Evolutionary conservation across 192 early-diverging fungal species (phyloP).

Genomic region (Rhizophagus clarus): DNA sequence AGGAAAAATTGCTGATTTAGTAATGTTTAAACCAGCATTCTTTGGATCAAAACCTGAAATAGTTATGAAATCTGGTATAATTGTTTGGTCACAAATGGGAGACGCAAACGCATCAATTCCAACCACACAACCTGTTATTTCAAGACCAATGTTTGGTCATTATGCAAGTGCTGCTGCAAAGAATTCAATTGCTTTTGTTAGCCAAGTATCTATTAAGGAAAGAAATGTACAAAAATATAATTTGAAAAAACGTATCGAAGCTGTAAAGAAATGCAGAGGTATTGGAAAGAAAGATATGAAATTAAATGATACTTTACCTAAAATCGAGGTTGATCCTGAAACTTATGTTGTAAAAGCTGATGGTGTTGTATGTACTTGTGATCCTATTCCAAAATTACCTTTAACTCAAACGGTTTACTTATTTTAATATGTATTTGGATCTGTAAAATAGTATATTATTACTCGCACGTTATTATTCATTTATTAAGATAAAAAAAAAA

Average conservation of each 20-base stretch:
- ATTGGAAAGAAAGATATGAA: constrained; percentile 89
- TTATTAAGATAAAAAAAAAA: too few species aligned
- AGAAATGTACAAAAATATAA: constrained; percentile 59
- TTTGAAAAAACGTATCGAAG: constrained; percentile 65
- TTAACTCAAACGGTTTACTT: constrained; percentile 70
- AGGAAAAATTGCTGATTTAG: constrained; percentile 93
- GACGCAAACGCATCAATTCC: constrained; percentile 96
- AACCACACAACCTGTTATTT: constrained; percentile 86
- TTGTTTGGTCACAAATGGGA: constrained; percentile 85
- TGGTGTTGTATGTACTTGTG: constrained; percentile 60
- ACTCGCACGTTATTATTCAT: too few species aligned
- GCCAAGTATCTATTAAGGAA: constrained; percentile 66
- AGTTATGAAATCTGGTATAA: constrained; percentile 88
- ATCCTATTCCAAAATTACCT: constrained; percentile 71
- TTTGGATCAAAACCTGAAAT: constrained; percentile 90
- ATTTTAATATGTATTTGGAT: constrained; percentile 44
- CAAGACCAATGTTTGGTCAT: constrained; percentile 85
- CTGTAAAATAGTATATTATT: too few species aligned
- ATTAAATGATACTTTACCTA: constrained; percentile 76
- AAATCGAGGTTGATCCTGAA: constrained; percentile 87
- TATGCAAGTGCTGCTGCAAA: constrained; percentile 57
- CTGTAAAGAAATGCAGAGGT: constrained; percentile 75
- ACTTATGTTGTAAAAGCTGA: constrained; percentile 87
- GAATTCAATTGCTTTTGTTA: constrained; percentile 83
- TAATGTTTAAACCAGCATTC: constrained; percentile 78